Base-by-base conservation (phyloP, 768 basidiomycete genomes). In the Phaeolepiota aurea region DNA sequence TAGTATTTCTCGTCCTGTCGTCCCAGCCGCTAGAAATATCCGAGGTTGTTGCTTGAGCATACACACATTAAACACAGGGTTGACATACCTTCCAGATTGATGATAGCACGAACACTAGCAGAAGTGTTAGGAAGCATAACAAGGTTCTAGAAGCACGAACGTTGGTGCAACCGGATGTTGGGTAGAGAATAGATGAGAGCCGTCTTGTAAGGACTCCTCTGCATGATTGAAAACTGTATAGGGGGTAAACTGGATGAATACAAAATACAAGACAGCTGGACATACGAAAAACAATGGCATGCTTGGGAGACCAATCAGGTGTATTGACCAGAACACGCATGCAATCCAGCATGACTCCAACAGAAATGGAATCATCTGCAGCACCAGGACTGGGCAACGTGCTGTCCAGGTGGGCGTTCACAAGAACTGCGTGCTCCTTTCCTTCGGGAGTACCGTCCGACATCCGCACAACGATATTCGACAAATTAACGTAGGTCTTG, bases 161-260 rank as follows among this genome's bases (percentile, higher is more conserved):
- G 80, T 86, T 7, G 70, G 56, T 20, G 77, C 80, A 44, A 69
- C 69, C 12, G 77, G 78, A 55, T 96, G 90, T 52, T 94, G 90
- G 1, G 91, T 96, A 4, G 91, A 82, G 58, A 83, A 98, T 3
- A 96, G 67, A 61, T 98, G 93, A 0, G 89, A 92, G 0, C 85
- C 92, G 54, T 97, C 94, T 58, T 97, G 94, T 20, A 98, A 64
- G 1, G 85, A 89, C 56, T 98, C 93, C 59, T 98, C 93, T 9
- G 85, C 94, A 45, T 94, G 75, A 49, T 97, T 97, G 66, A 94
- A 96, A 45, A 98, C 89, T 92, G 45, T 9, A 41, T 40, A 16
- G 11, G 3, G 10, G 22, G 39, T 23, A 7, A 40, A 19, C 16
- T 31, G 15, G n/a, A n/a, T n/a, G n/a, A n/a, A n/a, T n/a, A n/a